phyloP scores from a whole-genome alignment of 1,284 basidiomycete genomes.

The Pulveroboletus sp. region DNA sequence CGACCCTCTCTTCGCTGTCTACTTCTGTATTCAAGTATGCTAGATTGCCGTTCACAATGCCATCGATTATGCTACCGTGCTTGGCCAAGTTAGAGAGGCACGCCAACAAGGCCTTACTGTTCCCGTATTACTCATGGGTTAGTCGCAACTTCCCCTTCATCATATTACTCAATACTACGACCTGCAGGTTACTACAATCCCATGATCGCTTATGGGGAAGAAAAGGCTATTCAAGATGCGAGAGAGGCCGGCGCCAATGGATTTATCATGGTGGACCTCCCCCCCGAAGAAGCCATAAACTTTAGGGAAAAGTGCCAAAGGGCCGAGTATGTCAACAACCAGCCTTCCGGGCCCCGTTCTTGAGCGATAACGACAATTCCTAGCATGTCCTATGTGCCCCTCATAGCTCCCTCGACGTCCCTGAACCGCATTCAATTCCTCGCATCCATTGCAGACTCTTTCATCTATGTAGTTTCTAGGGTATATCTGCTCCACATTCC shows the following conservation, averaged over 20 bases:
- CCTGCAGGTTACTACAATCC: neutral
- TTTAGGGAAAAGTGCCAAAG: conserved; percentile 1
- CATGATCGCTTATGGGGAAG: neutral
- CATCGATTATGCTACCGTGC: neutral
- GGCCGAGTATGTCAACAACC: too few species aligned
- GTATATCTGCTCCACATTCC: neutral
- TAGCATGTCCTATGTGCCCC: neutral
- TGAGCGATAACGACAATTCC: neutral
- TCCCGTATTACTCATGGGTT: neutral
- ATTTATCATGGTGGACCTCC: neutral
- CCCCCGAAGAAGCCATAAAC: neutral
- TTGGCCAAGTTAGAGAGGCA: neutral
- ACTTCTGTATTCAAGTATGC: neutral
- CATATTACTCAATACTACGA: neutral
- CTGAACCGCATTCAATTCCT: neutral
- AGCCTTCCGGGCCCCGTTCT: too few species aligned
- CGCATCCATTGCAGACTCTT: conserved; percentile 2
- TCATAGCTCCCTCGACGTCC: conserved; percentile 1
- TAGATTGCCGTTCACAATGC: neutral
- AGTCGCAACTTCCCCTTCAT: neutral
- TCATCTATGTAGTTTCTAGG: neutral
- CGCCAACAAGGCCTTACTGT: neutral
- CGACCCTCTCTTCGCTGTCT: neutral
- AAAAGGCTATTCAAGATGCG: neutral
- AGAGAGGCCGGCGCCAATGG: conserved; percentile 1